Evolutionary conservation across 495 filamentous ascomycete genomes (phyloP).

Genomic region (Neurospora sublineolata): DNA sequence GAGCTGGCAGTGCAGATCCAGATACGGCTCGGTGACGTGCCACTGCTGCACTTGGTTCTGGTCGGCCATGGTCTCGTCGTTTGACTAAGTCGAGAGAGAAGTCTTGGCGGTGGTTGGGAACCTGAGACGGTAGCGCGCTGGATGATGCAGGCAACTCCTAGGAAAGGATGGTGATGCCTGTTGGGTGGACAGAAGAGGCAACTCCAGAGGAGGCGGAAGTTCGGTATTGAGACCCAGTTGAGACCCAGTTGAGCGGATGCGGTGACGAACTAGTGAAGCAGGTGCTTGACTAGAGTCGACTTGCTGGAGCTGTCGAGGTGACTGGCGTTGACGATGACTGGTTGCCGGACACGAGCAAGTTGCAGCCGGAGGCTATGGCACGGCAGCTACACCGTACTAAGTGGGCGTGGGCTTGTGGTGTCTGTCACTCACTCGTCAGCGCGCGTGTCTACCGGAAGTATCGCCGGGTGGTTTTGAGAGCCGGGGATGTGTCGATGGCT

Average conservation of each 20-base stretch:
- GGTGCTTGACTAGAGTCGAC: not conserved
- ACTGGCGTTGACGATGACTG: not conserved
- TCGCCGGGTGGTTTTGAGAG: not conserved
- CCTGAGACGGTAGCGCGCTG: not conserved
- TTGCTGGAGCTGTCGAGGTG: not conserved
- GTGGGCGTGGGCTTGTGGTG: not conserved
- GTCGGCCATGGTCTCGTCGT: slow-evolving; percentile 14
- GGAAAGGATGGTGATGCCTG: not conserved
- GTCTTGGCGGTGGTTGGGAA: not conserved
- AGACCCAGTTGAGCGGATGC: not conserved
- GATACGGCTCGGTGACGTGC: slow-evolving; percentile 53
- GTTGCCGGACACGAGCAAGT: not conserved
- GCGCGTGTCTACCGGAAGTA: not conserved
- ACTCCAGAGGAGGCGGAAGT: not conserved
- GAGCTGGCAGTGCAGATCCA: slow-evolving; percentile 59
- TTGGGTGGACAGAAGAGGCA: not conserved
- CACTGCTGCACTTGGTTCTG: slow-evolving; percentile 26
- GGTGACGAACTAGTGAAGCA: not conserved
- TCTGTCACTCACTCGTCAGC: not conserved
- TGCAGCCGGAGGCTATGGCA: not conserved
- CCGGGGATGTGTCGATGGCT: not conserved
- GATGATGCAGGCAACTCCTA: not conserved
- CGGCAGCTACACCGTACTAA: not conserved
- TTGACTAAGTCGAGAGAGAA: not conserved
- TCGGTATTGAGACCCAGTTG: not conserved